Evolutionary conservation across 1,139 yeast species (phyloP), one percentile per base, ranked within the genome.

Genomic region (Scheffersomyces quercinus): DNA sequence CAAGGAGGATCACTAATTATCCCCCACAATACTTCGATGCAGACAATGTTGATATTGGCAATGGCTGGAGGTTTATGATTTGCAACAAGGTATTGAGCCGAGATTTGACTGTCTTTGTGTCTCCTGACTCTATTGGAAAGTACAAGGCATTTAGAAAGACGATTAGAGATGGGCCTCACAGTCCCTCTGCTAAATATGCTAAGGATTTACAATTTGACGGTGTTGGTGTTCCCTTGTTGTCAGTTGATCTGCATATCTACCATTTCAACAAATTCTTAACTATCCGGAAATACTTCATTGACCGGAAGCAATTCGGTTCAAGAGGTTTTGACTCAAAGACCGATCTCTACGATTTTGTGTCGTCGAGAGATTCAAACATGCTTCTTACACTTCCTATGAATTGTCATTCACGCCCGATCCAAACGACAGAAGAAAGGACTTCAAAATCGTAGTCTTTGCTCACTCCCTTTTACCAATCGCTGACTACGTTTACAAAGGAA

Each of bases 401-500:
- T 24, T 47, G 16, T 29, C 30, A 9, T 41, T 47, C 20, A 20
- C 35, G 8, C 39, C 33, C 3, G 43, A 41, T 6, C 36, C 35
- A 8, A 12, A 35, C 16, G 41, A 45, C 10, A 24, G 12, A 14
- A 39, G 36, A 29, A 7, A 40, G 39, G 29, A 31, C 29, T 34
- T 43, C 43, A 28, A 34, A 42, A 37, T 43, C 37, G 47, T 35
- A 31, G 29, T 46, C 9, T 43, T 48, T 29, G 35, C 39, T 35
- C 51, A 46, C 35, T 30, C 42, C 29, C 20, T 41, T 1, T 29
- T 41, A 35, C 49, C 49, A 6, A 42, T 47, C 13, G 36, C 40
- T 16, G 50, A 47, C 33, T 47, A 47, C 14, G 43, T 40, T 35
- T 42, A 42, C 37, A 35, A 37, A 4, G 50, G 47, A 5, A 30